Evolutionary conservation across 139 green algal genomes (phyloP).

Genomic region (Gonium pectorale): DNA sequence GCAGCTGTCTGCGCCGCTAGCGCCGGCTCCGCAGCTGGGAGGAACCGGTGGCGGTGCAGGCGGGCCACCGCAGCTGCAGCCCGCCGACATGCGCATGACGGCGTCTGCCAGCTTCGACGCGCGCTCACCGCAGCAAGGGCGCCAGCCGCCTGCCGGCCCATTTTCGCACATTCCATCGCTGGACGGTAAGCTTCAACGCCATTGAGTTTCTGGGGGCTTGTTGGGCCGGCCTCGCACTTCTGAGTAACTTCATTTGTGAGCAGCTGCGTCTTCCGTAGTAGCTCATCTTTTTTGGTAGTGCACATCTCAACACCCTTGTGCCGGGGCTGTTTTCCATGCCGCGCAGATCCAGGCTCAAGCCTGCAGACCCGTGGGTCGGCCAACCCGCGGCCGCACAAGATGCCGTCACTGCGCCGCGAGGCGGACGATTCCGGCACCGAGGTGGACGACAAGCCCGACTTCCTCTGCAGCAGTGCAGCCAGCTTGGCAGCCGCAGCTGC

Average conservation of each 20-base stretch:
- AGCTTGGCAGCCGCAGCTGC: not conserved
- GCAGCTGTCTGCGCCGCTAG: not conserved
- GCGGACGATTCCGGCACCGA: not conserved
- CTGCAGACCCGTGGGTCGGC: slow-evolving; percentile 31
- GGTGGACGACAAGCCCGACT: not conserved
- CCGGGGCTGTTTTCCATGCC: not conserved
- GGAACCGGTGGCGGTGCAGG: too few species aligned
- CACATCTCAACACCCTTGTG: too few species aligned
- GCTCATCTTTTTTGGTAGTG: too few species aligned
- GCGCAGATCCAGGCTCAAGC: not conserved
- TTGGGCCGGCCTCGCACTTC: too few species aligned
- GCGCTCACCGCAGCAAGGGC: too few species aligned
- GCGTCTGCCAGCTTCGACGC: not conserved
- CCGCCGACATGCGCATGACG: slow-evolving; percentile 14
- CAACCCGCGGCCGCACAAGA: slow-evolving; percentile 44
- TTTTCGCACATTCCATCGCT: too few species aligned
- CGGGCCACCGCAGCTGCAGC: not conserved
- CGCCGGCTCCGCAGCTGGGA: too few species aligned
- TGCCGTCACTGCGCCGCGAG: slow-evolving; percentile 16
- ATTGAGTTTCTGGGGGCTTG: not conserved
- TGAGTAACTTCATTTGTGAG: too few species aligned
- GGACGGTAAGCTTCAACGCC: not conserved
- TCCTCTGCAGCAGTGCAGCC: not conserved
- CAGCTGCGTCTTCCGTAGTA: too few species aligned
- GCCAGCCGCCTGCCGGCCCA: too few species aligned